Base-by-base conservation (phyloP, 2,329 filamentous ascomycete genomes). In the Chaetomiaceae sp. region DNA sequence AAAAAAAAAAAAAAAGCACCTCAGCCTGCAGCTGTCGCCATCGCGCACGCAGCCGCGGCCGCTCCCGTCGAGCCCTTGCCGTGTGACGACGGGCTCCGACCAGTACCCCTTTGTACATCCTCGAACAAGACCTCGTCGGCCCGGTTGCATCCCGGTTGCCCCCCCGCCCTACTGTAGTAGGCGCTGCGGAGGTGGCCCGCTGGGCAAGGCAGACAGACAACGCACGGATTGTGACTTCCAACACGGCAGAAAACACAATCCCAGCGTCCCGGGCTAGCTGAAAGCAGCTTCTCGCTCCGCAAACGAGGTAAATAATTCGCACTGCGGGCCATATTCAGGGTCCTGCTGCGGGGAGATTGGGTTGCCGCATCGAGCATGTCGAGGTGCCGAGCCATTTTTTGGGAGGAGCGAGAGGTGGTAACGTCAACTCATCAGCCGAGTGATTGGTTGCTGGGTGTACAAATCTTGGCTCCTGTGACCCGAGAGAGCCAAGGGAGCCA, bases 11-110 rank as follows among this genome's bases (percentile, higher is more conserved):
- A 33, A 48, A 45, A 46, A 50, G 45, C 55, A 54, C 47, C 46
- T 55, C 46, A 50, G 39, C 20, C 38, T 55, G 56, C 55, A 54
- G 48, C 39, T 31, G 30, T 44, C 39, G 23, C 47, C 31, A 55
- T 54, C 50, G 48, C 53, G 58, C 47, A 53, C 56, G 50, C 47
- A 54, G 43, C n/a, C n/a, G n/a, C 60, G 60, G 58, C 51, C 57
- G 55, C 47, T 60, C 60, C 58, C 58, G 60, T 53, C 20, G 13
- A 44, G 30, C n/a, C n/a, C 40, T 55, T 51, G 45, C 53, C 50
- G 45, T 51, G 55, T 57, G 45, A 50, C 48, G 45, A 50, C 43
- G 41, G 25, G 45, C n/a, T 43, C 48, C 43, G 41, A 9, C 49
- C 45, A 43, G 47, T 53, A 52, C 44, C 16, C 16, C 34, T 43